phyloP scores from a whole-genome alignment of 1,284 basidiomycete species.

The Leccinum pallidistipes region DNA sequence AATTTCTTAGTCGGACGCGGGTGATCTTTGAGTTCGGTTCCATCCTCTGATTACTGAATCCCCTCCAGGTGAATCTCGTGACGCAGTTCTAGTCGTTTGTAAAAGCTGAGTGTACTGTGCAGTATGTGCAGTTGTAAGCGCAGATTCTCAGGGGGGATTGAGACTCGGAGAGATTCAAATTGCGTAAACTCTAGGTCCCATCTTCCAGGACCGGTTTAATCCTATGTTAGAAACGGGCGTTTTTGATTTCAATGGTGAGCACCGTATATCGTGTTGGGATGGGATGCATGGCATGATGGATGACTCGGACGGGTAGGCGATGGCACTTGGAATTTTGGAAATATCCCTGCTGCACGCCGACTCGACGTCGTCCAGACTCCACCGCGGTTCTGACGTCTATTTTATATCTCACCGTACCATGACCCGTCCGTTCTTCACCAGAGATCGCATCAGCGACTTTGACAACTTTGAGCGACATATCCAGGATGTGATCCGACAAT shows the following conservation, averaged over 20 bases:
- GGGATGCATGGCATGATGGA: not conserved
- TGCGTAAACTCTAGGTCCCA: not conserved
- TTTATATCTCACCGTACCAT: slow-evolving; percentile 37
- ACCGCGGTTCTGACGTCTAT: not conserved
- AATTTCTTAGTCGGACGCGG: not conserved
- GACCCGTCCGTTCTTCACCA: slow-evolving; percentile 56
- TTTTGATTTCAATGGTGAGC: slow-evolving; percentile 58
- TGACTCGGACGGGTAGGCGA: slow-evolving; percentile 35
- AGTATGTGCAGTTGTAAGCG: not conserved
- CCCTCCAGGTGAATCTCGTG: slow-evolving; percentile 33
- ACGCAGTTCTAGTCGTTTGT: slow-evolving; percentile 43
- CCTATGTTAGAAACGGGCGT: slow-evolving; percentile 54
- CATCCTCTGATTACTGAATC: not conserved
- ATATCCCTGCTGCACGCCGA: slow-evolving; percentile 24
- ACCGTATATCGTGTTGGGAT: not conserved
- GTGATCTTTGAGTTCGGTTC: not conserved
- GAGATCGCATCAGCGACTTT: slow-evolving; percentile 55
- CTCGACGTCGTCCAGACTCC: not conserved
- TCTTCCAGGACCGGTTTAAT: too few species aligned
- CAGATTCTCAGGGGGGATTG: not conserved
- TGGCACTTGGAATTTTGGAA: slow-evolving; percentile 51
- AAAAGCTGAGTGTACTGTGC: slow-evolving; percentile 37
- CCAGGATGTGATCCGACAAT: slow-evolving; percentile 39
- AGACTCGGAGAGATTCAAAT: not conserved
- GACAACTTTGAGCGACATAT: slow-evolving; percentile 53